Evolutionary conservation across 306 rosid species (phyloP).

Genomic region (Rosa chinensis): DNA sequence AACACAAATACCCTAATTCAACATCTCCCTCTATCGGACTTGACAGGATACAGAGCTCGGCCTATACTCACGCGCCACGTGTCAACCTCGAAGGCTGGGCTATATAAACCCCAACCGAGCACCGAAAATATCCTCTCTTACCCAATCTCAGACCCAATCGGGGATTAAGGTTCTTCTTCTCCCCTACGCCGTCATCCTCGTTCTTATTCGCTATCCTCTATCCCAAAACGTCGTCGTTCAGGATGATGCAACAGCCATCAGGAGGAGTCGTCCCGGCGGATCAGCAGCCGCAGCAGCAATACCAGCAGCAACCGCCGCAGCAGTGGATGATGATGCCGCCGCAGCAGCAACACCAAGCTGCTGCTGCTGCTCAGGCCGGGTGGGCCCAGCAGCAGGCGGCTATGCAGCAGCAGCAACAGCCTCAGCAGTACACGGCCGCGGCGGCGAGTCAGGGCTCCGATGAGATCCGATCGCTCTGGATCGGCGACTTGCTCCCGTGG

Average conservation of each 20-base stretch:
- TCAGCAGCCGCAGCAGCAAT: slow-evolving; percentile 36
- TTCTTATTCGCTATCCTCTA: no score
- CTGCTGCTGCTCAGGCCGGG: slow-evolving; percentile 10
- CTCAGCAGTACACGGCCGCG: slow-evolving; percentile 35
- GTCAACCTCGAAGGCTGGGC: not conserved
- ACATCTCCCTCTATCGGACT: no score
- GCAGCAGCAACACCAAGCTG: slow-evolving; percentile 24
- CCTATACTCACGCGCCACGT: slow-evolving; percentile 26
- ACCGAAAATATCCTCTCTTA: not conserved
- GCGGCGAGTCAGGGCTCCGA: slow-evolving; percentile 15
- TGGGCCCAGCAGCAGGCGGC: slow-evolving; percentile 35
- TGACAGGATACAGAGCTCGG: not conserved
- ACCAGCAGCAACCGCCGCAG: slow-evolving; percentile 29
- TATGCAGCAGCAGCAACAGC: slow-evolving; percentile 25
- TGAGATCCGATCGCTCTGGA: slow-evolving; percentile 71
- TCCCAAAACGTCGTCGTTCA: not conserved
- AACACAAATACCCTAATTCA: not conserved
- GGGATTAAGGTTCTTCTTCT: slow-evolving; percentile 16
- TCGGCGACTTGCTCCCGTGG: slow-evolving; percentile 68
- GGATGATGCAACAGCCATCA: slow-evolving; percentile 24
- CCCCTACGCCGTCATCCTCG: not conserved
- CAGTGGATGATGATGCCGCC: slow-evolving; percentile 51
- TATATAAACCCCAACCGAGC: slow-evolving; percentile 4
- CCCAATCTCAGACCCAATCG: slow-evolving; percentile 7
- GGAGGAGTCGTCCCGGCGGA: slow-evolving; percentile 18